Percentiles rank a stretch among this genome's conserved stretches.
Conservation (phyloP, 2,329 filamentous ascomycete genomes). For the Pseudogymnoascus pannorum region DNA sequence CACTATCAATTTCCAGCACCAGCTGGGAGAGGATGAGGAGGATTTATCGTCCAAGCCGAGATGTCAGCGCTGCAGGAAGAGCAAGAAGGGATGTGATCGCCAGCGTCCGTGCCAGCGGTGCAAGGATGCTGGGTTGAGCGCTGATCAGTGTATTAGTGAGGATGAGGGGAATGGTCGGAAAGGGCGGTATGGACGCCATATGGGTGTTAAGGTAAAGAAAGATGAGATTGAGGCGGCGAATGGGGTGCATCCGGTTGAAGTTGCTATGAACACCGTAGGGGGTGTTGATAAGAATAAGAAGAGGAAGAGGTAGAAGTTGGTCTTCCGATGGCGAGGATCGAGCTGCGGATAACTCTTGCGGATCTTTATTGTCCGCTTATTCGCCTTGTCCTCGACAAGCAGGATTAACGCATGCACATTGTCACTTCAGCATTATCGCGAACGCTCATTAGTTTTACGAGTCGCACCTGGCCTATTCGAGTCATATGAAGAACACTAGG, state of each 20-base stretch:
- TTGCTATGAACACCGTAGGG: constrained; percentile 18
- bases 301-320: constrained; percentile 50
- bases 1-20: constrained; percentile 53
- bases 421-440: not conserved
- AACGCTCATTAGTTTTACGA: not conserved
- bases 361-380: not conserved
- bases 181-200: constrained; percentile 74
- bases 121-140: constrained; percentile 88
- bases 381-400: not conserved
- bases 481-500: no score
- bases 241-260: not conserved
- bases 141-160: constrained; percentile 93
- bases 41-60: constrained; percentile 92
- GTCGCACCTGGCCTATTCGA: not conserved
- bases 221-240: constrained; percentile 39
- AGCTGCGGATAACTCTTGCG: not conserved
- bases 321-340: not conserved
- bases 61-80: constrained; percentile 97
- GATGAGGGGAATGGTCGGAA: constrained; percentile 97
- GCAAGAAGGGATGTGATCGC: constrained; percentile 97
- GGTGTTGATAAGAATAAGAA: constrained; percentile 58
- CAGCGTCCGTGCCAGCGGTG: constrained; percentile 92
- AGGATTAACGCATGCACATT: not conserved
- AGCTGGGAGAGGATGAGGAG: constrained; percentile 65
- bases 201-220: constrained; percentile 58